Percentiles rank a stretch among this genome's conserved stretches.
These are phyloP conservation scores for Capsicum baccatum DNA, from an alignment of 257 asterid genomes.

Conservation along the genomic window DNA sequence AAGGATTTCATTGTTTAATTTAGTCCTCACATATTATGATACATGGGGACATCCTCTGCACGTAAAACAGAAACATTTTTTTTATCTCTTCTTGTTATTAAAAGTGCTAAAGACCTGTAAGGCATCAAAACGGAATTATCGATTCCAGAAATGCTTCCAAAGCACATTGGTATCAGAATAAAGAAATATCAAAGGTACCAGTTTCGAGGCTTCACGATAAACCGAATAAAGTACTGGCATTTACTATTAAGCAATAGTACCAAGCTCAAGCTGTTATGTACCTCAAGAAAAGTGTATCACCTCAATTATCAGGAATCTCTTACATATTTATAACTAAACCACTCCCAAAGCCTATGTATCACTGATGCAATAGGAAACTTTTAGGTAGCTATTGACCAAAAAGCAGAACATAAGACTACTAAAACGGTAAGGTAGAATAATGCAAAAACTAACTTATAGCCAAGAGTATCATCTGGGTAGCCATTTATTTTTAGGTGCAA, in stretches of 20 bases:
- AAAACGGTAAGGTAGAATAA: conserved; percentile 14
- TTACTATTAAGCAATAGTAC: conserved; percentile 13
- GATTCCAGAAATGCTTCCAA: conserved; percentile 15
- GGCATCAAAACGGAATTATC: not conserved
- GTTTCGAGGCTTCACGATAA: not conserved
- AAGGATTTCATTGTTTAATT: conserved; percentile 16
- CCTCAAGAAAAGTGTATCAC: conserved; percentile 21
- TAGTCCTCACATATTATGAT: not conserved
- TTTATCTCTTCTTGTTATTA: not conserved
- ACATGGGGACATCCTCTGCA: conserved; percentile 21
- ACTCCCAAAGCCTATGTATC: not conserved
- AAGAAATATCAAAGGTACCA: not conserved
- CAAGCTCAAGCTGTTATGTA: not conserved
- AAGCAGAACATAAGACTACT: conserved; percentile 6
- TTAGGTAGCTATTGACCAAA: conserved; percentile 24
- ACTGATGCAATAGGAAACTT: conserved; percentile 19
- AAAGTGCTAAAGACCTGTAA: not conserved
- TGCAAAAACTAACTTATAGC: conserved; percentile 18
- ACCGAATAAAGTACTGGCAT: not conserved
- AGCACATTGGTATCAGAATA: conserved; percentile 8
- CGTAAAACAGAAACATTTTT: not conserved
- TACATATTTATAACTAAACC: not conserved
- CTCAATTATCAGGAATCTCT: conserved; percentile 12
- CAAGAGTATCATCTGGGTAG: not conserved
- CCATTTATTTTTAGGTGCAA: conserved; percentile 24